Evolutionary conservation across 345 rosid species (phyloP), one percentile per base, ranked within the genome.

Genomic region (Zanthoxylum bungeanum): DNA sequence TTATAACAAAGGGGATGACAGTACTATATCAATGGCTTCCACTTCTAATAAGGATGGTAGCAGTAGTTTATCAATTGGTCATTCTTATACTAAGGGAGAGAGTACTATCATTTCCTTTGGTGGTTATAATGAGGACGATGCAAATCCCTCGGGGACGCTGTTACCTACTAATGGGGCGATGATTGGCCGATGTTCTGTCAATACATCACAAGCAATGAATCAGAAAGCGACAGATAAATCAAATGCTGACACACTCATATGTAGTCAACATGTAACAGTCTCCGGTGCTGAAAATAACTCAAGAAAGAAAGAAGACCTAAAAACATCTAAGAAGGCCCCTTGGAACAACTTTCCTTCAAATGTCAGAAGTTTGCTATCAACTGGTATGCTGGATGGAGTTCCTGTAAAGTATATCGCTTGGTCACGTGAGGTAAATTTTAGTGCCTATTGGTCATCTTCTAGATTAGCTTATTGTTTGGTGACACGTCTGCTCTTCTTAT

Each of bases 71-170:
- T 72, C 82, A 10, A 51, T 78, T 42, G 73, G 74, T 53, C 88
- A 77, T 59, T 76, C 84, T 39, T 85, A 59, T 78, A 77, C 44
- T 69, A 81, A 76, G 66, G 87, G 93, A 39, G 86, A 86, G 76
- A 83, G 89, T 74, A 83, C 87, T 51, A 88, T 88, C 12, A 88
- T 88, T 64, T 86, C 89, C 46, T 86, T 88, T 77, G 93, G 93
- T 68, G 86, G 87, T 22, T 76, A 69, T 82, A 83, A 86, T 77
- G 89, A 78, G 30, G 87, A 80, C 64, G 86, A 73, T 70, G 66
- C 80, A 59, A 76, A 84, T 72, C 63, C 81, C 19, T 78, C 85
- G 0, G 82, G 85, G 37, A 67, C 74, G 62, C 81, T 85, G 19
- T 63, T 78, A 30, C 76, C 85, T 30, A 77, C 74, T 68, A 82